Percentiles rank a stretch among this genome's conserved stretches.
These are phyloP conservation scores for Magnusiomyces tetraspermus DNA, from an alignment of 1,139 yeast species.

Conservation along the genomic window DNA sequence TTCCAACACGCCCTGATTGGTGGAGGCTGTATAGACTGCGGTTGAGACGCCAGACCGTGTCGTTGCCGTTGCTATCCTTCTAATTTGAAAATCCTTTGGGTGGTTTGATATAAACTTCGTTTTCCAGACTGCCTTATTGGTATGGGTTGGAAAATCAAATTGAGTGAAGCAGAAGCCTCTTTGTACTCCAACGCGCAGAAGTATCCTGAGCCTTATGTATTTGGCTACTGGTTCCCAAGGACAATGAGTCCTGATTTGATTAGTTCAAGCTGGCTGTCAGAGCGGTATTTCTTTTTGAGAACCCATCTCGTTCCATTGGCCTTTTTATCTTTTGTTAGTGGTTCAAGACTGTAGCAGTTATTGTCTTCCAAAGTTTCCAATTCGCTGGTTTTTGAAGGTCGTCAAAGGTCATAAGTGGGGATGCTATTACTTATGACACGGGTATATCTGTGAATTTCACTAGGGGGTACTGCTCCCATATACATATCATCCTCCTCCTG, in stretches of 20 bases:
- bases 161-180: not conserved
- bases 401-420: not conserved
- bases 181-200: not conserved
- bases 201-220: slow-evolving; percentile 15
- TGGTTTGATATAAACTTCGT: not conserved
- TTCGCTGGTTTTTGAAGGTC: not conserved
- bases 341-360: not conserved
- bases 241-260: slow-evolving; percentile 16
- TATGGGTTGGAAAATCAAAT: not conserved
- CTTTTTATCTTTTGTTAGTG: not conserved
- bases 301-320: slow-evolving; percentile 7
- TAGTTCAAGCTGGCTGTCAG: slow-evolving; percentile 7
- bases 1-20: not conserved
- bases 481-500: not conserved
- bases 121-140: not conserved
- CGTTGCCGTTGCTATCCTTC: not conserved
- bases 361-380: not conserved
- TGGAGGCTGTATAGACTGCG: not conserved
- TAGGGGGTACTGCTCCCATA: not conserved
- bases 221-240: slow-evolving; percentile 15
- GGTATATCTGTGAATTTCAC: not conserved
- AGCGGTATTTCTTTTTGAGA: slow-evolving; percentile 8
- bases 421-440: not conserved
- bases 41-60: not conserved
- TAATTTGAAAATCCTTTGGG: not conserved